Evolutionary conservation across 495 filamentous ascomycete genomes (phyloP), one percentile per base, ranked within the genome.

Genomic region (Choiromyces venosus): DNA sequence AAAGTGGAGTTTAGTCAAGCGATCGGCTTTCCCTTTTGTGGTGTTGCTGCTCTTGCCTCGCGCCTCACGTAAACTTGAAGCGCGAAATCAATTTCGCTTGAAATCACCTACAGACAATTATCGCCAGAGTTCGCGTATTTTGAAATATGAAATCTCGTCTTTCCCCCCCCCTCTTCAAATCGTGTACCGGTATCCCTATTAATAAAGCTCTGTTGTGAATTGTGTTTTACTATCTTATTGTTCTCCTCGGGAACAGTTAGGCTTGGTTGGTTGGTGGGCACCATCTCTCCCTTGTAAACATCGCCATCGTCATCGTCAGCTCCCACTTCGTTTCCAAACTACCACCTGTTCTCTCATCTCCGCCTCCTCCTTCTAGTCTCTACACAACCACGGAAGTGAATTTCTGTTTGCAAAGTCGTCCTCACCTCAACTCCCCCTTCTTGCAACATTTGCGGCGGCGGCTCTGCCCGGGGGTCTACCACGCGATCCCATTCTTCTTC

Each of bases 261-360:
- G 46, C 46, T 56, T 33, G 52, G 52, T 33, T 33, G 4, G 25
- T 61, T 61, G 52, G 52, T 61, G 52, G 52, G 25, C 52, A 33
- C 52, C 52, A 33, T 61, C 52, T 33, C 52, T 29, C 52, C 52
- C 52, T 33, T 29, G 52, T 61, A 61, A 61, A 61, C 52, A 61
- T 61, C 52, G 14, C 52, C 52, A 61, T 61, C 52, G 52, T 61
- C 52, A 61, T 61, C n/a, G 3, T 61, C 52, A 61, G 52, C 52
- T 61, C 52, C 52, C 52, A 61, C 52, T 61, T 61, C 25, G 52
- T 61, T 61, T 61, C 25, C 25, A 18, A 4, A 61, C 25, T 18
- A 33, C 52, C 25, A 61, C 52, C 52, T 25, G 10, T 29, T 61
- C 52, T 16, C 25, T 33, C 52, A 61, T 61, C 5, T 61, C 25